Percentiles rank a stretch among this genome's conserved stretches.
phyloP scores from a whole-genome alignment of 2,329 filamentous ascomycete species.

The Fusarium devonianum region DNA sequence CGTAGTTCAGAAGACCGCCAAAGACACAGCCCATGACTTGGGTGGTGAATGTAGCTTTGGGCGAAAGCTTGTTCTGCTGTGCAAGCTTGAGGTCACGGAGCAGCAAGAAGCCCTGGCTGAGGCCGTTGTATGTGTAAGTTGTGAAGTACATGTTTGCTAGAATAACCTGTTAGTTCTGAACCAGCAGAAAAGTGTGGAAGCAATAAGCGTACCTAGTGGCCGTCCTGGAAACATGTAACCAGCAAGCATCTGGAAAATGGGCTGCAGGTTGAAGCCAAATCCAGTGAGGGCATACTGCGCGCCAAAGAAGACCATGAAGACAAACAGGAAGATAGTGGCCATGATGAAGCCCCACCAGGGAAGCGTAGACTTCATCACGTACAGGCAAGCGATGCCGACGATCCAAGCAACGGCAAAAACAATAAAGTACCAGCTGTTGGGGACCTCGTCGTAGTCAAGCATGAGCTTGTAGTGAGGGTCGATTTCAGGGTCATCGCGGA shows the following conservation, averaged over 20 bases:
- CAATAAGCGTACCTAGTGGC: slow-evolving; percentile 17
- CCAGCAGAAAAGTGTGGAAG: no score
- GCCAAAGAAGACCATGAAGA: slow-evolving; percentile 52
- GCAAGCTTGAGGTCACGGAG: slow-evolving; percentile 21
- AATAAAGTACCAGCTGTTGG: slow-evolving; percentile 20
- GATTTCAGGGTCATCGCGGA: slow-evolving; percentile 15
- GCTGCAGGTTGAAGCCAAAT: slow-evolving; percentile 16
- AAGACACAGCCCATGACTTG: slow-evolving; percentile 64
- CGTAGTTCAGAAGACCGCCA: slow-evolving; percentile 62
- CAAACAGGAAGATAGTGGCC: slow-evolving; percentile 44
- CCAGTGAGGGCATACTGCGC: slow-evolving; percentile 35
- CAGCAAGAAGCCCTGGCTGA: slow-evolving; percentile 5
- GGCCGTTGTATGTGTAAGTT: slow-evolving; percentile 18
- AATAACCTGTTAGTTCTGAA: no score
- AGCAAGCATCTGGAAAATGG: slow-evolving; percentile 26
- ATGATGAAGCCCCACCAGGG: slow-evolving; percentile 53
- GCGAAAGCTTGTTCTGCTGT: slow-evolving; percentile 22
- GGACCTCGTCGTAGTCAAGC: slow-evolving; percentile 23
- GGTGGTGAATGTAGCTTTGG: slow-evolving; percentile 43
- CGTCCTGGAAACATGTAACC: slow-evolving; percentile 25
- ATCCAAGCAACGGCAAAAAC: slow-evolving; percentile 6
- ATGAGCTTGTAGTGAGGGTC: slow-evolving; percentile 31
- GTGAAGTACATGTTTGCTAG: slow-evolving; percentile 32
- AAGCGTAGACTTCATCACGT: slow-evolving; percentile 39
- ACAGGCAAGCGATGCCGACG: slow-evolving; percentile 18